A percentile compares a stretch with the other conserved stretches of the same genome.
These are phyloP conservation scores for Aristolochia contorta DNA, from an alignment of 164 flowering plant genomes.

Conservation along the genomic window DNA sequence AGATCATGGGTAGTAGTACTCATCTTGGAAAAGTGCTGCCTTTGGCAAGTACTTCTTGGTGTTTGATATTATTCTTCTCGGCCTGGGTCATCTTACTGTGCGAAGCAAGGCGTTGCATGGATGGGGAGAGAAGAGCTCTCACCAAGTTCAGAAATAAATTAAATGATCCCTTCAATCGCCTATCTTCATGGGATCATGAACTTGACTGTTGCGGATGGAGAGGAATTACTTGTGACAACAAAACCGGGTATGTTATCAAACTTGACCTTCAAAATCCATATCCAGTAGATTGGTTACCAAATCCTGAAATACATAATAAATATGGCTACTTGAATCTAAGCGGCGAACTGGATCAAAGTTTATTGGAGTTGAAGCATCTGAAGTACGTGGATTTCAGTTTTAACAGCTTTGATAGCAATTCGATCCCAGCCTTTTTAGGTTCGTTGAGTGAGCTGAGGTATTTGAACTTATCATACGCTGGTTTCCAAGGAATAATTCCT, in stretches of 20 bases:
- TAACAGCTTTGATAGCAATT: slow-evolving; percentile 1
- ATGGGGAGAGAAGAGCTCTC: slow-evolving; percentile 8
- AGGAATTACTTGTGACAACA: slow-evolving; percentile 4
- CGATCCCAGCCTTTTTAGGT: slow-evolving; percentile 10
- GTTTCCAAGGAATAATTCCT: slow-evolving; percentile 8
- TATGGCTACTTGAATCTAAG: background rate
- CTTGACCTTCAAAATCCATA: background rate
- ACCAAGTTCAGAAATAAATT: slow-evolving; percentile 3
- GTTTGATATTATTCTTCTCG: too few species aligned
- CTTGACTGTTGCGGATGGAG: slow-evolving; percentile 6
- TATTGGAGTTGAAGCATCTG: slow-evolving; percentile 9
- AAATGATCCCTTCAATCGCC: background rate
- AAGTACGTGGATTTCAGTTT: slow-evolving; percentile 8
- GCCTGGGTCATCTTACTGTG: too few species aligned
- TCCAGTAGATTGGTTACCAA: too few species aligned
- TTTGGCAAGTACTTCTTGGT: too few species aligned
- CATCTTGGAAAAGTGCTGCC: too few species aligned
- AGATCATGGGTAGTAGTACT: too few species aligned
- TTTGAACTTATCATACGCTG: slow-evolving; percentile 4
- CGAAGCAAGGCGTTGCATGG: background rate
- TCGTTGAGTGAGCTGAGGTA: slow-evolving; percentile 3
- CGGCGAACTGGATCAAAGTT: slow-evolving; percentile 9
- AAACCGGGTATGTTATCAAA: slow-evolving; percentile 5
- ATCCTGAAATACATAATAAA: background rate
- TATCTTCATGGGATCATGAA: slow-evolving; percentile 5